Base-by-base conservation (phyloP, 2,329 filamentous ascomycete genomes). In the Clonostachys chloroleuca region DNA sequence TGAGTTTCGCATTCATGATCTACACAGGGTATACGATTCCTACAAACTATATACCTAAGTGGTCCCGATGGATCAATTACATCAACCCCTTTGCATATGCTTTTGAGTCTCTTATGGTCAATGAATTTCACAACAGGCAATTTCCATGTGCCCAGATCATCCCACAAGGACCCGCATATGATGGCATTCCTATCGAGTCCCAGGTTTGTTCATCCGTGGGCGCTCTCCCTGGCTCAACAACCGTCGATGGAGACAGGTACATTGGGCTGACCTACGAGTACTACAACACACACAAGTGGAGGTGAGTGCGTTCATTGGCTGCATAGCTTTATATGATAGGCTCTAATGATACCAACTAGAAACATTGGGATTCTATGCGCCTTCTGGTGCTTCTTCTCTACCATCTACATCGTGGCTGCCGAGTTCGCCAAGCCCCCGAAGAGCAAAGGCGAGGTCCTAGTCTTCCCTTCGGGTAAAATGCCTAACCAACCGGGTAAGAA, bases 91-190 rank as follows among this genome's bases (percentile, higher is more conserved):
- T 95, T 10, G 82, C 80, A 2, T 95, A 94, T 53, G 82, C 83
- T 0, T 95, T 95, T 58, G 89, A 95, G 62, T 73, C 82, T 0
- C 73, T 95, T 18, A 86, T 92, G 77, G 78, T 88, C 52, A 95
- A 95, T 65, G 91, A 96, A 64, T 95, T 95, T 59, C 67, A 82
- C 54, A 68, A 72, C 49, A 80, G 84, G 13, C 52, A 80, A 0
- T 94, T 86, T 60, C 42, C 45, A 1, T 83, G 79, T 58, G 65
- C 61, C 17, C 16, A 80, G 53, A 77, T 65, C 41, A 67, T 81
- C 3, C 78, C 79, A 0, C 66, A 51, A 46, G 54, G 52, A 2
- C 17, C 47, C 9, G 46, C 52, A 17, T 62, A 59, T 44, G 49
- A 14, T 5, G 7, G 47, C 14, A 35, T 73, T 4, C 51, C 61